A percentile compares a stretch with the other conserved stretches of the same genome.
Evolutionary conservation across 1,284 basidiomycete species (phyloP).

Genomic region (Amylostereum areolatum): DNA sequence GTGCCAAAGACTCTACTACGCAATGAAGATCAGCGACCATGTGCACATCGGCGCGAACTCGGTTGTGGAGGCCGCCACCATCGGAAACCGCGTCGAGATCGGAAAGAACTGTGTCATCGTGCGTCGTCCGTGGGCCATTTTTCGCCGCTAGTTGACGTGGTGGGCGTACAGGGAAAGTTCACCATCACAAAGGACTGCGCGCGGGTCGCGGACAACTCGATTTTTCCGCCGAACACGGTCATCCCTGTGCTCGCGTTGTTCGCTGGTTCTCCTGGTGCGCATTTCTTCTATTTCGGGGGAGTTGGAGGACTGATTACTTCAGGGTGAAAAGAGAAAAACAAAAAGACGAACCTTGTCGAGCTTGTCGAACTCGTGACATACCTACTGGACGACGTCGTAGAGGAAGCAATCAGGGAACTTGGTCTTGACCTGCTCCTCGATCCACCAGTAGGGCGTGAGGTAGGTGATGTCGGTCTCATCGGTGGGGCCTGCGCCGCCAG

Average conservation of each 20-base stretch:
- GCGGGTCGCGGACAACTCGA: slow-evolving; percentile 80
- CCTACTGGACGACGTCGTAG: slow-evolving; percentile 13
- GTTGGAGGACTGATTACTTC: too few species aligned
- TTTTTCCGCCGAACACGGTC: slow-evolving; percentile 90
- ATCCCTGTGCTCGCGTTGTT: slow-evolving; percentile 86
- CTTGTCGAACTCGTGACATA: neutral
- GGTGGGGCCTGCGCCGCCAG: slow-evolving; percentile 16
- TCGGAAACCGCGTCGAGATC: slow-evolving; percentile 93
- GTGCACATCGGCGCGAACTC: slow-evolving; percentile 87
- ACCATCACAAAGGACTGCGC: slow-evolving; percentile 96
- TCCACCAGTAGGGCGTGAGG: slow-evolving; percentile 19
- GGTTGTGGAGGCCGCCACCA: slow-evolving; percentile 90
- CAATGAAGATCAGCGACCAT: slow-evolving; percentile 94
- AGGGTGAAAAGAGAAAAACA: too few species aligned
- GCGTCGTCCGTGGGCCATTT: too few species aligned
- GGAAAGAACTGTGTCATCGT: slow-evolving; percentile 95
- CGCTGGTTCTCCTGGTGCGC: slow-evolving; percentile 83
- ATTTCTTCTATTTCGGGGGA: slow-evolving; percentile 2
- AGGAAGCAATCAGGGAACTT: slow-evolving; percentile 17
- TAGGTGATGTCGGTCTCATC: slow-evolving; percentile 19
- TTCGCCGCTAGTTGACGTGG: neutral
- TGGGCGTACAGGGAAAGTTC: slow-evolving; percentile 92
- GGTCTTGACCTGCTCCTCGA: slow-evolving; percentile 19
- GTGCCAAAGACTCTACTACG: too few species aligned
- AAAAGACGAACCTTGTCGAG: too few species aligned